These are phyloP conservation scores for Golubevia sp. DNA, from an alignment of 1,284 basidiomycete genomes.

Conservation along the genomic window DNA sequence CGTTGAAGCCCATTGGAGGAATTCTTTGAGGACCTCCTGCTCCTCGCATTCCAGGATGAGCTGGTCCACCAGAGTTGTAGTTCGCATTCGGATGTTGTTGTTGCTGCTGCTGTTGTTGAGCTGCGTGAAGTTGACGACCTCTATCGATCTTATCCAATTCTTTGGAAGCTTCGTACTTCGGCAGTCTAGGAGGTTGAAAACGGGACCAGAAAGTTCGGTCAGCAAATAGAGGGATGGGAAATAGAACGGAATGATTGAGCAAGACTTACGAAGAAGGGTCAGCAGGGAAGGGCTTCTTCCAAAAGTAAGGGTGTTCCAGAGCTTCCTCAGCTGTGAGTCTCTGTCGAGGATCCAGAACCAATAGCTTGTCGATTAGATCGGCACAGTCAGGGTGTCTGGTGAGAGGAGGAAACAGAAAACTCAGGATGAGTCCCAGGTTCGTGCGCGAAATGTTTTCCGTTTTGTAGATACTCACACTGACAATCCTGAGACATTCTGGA, in stretches of 20 bases:
- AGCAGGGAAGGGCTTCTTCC: conserved; percentile 49
- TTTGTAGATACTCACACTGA: conserved; percentile 6
- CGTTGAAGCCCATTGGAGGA: not conserved
- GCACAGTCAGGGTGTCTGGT: conserved; percentile 10
- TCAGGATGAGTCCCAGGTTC: conserved; percentile 31
- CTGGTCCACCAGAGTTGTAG: not conserved
- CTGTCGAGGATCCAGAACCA: conserved; percentile 49
- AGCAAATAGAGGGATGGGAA: not conserved
- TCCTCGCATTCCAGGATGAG: not conserved
- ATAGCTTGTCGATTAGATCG: conserved; percentile 51
- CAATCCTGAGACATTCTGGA: conserved; percentile 13
- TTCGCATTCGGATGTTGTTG: not conserved
- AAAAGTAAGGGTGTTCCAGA: conserved; percentile 55
- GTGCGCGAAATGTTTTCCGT: conserved; percentile 1
- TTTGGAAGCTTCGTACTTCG: conserved; percentile 54
- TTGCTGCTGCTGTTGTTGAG: not conserved
- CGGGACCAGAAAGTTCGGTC: not conserved
- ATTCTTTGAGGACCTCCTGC: not conserved
- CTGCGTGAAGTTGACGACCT: not conserved
- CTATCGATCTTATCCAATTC: conserved; percentile 33
- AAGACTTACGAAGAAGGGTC: conserved; percentile 22
- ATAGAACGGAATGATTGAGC: not conserved
- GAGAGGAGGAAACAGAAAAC: conserved; percentile 15
- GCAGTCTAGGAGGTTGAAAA: conserved; percentile 19
- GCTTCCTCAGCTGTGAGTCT: conserved; percentile 49